Evolutionary conservation across 108 stramenopile genomes (phyloP).

Genomic region (Cyclotella kingstonii): DNA sequence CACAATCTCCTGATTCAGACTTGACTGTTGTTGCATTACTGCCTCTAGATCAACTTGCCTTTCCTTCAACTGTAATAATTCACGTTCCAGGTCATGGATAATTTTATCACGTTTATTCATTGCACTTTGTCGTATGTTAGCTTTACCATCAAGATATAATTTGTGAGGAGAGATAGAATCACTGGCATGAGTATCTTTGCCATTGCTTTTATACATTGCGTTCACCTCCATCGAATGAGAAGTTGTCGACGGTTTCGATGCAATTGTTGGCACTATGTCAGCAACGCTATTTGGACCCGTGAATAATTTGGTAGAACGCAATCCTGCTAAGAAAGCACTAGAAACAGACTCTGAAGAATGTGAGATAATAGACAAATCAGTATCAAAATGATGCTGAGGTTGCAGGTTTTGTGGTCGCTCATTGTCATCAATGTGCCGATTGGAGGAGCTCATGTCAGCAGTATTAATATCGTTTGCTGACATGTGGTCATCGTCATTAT

Average conservation of each 20-base stretch:
- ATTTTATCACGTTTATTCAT: constrained; percentile 9
- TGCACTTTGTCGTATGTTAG: neutral
- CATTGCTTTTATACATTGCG: neutral
- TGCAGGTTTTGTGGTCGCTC: constrained; percentile 11
- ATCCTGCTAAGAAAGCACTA: constrained; percentile 15
- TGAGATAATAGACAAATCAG: constrained; percentile 20
- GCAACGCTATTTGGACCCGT: neutral
- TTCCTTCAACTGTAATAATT: constrained; percentile 9
- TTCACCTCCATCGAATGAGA: neutral
- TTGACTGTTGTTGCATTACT: constrained; percentile 3
- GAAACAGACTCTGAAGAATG: constrained; percentile 16
- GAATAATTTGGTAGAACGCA: constrained; percentile 1
- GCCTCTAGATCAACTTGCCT: constrained; percentile 6
- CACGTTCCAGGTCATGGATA: constrained; percentile 8
- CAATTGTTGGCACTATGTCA: neutral
- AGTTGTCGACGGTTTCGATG: constrained; percentile 1
- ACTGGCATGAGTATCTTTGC: neutral
- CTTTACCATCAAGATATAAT: neutral
- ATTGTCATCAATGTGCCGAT: neutral
- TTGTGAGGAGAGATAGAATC: constrained; percentile 5
- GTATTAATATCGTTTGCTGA: neutral
- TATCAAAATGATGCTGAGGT: constrained; percentile 21
- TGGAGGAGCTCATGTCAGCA: neutral
- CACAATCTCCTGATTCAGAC: constrained; percentile 2
- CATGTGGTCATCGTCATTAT: constrained; percentile 4